Conservation (phyloP, 2,329 filamentous ascomycete species). For the Penicillium hordei region DNA sequence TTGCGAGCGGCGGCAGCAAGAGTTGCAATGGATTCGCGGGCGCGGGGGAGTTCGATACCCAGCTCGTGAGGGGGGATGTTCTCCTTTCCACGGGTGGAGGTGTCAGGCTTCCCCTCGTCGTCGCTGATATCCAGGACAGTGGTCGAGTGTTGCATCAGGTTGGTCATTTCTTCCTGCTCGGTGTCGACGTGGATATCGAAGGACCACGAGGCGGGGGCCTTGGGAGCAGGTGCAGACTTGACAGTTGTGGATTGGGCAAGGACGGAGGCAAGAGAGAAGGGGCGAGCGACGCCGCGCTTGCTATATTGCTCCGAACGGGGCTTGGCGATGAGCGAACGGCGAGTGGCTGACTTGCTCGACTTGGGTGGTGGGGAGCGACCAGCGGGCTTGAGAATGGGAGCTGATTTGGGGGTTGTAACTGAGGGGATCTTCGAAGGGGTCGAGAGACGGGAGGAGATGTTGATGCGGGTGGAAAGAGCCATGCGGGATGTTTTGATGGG, state of each 20-base stretch:
- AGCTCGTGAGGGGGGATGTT: conserved; percentile 72
- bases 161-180: conserved; percentile 84
- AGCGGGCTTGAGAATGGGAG: conserved; percentile 66
- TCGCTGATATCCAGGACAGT: conserved; percentile 84
- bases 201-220: conserved; percentile 62
- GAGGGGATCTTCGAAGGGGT: conserved; percentile 30
- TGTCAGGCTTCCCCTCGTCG: conserved; percentile 65
- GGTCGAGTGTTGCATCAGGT: conserved; percentile 87
- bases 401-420: conserved; percentile 44
- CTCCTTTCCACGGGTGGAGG: conserved; percentile 76
- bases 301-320: conserved; percentile 67
- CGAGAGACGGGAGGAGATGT: conserved; percentile 20
- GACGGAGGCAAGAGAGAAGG: conserved; percentile 83
- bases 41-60: conserved; percentile 61
- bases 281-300: conserved; percentile 50
- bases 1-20: conserved; percentile 33
- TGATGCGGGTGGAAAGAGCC: conserved; percentile 30
- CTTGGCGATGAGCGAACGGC: conserved; percentile 64
- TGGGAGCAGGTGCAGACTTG: conserved; percentile 54
- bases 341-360: conserved; percentile 66
- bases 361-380: conserved; percentile 77
- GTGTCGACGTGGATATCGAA: conserved; percentile 96
- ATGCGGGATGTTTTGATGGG: conserved; percentile 50
- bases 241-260: conserved; percentile 56
- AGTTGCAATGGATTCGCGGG: conserved; percentile 20